Percentiles rank a stretch among this genome's conserved stretches.
phyloP scores from a whole-genome alignment of 495 filamentous ascomycete genomes.

The Hyphodiscus hymeniophilus region DNA sequence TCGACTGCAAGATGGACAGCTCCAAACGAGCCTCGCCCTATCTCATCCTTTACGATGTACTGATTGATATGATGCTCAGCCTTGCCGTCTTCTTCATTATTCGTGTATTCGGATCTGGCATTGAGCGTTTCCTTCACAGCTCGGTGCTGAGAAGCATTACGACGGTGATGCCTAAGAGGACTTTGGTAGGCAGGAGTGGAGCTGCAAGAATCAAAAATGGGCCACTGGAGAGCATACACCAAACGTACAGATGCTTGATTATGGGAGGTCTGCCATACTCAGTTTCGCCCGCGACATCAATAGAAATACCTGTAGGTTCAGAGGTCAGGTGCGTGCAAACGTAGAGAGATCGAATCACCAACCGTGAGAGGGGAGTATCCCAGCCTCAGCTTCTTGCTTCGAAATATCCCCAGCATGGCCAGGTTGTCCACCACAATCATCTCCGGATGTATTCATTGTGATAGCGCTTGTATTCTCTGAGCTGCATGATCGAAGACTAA shows the following conservation, averaged over 20 bases:
- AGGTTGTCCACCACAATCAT: constrained; percentile 4
- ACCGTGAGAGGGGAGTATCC: constrained; percentile 31
- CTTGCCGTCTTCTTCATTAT: constrained; percentile 72
- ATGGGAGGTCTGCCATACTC: constrained; percentile 23
- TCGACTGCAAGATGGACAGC: constrained; percentile 88
- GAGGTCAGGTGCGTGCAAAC: not conserved
- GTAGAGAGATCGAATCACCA: constrained; percentile 11
- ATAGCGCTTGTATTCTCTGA: not conserved
- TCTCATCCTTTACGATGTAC: constrained; percentile 90
- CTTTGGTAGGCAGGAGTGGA: constrained; percentile 46
- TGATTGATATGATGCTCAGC: constrained; percentile 82
- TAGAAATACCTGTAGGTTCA: constrained; percentile 22
- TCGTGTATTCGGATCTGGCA: constrained; percentile 78
- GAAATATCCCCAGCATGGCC: constrained; percentile 19
- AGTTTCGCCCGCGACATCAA: constrained; percentile 24
- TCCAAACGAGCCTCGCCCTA: constrained; percentile 90
- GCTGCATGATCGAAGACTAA: constrained; percentile 11
- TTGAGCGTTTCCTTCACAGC: constrained; percentile 89
- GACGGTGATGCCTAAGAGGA: constrained; percentile 66
- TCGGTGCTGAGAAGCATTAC: constrained; percentile 61
- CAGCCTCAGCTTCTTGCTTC: constrained; percentile 20
- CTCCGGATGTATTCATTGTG: constrained; percentile 7
- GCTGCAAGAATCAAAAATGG: constrained; percentile 6
- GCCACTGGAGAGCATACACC: not conserved
- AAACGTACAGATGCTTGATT: constrained; percentile 35